Percentiles rank a stretch among this genome's conserved stretches.
These are phyloP conservation scores for Penicillium ucsense DNA, from an alignment of 495 filamentous ascomycete genomes.

Conservation along the genomic window DNA sequence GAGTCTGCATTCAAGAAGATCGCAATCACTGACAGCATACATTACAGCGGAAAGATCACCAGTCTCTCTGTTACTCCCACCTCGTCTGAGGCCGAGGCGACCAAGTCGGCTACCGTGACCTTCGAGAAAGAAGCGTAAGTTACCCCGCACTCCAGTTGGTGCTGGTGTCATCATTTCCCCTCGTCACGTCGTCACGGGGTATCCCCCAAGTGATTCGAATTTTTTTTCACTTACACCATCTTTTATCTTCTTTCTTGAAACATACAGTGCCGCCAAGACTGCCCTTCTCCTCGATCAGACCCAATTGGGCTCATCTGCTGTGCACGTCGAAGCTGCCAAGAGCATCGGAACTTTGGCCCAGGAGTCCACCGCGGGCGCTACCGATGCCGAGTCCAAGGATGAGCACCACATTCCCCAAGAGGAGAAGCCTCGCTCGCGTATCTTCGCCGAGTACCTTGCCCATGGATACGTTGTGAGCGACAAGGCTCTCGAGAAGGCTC, in stretches of 20 bases:
- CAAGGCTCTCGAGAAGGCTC: conserved; percentile 70
- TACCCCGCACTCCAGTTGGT: conserved; percentile 19
- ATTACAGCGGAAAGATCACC: conserved; percentile 79
- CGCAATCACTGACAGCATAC: conserved; percentile 14
- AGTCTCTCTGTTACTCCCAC: conserved; percentile 64
- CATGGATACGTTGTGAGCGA: conserved; percentile 88
- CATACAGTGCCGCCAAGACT: conserved; percentile 69
- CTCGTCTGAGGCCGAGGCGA: conserved; percentile 44
- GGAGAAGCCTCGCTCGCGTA: conserved; percentile 87
- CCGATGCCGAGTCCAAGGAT: conserved; percentile 43
- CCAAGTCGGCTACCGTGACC: conserved; percentile 77
- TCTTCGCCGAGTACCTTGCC: conserved; percentile 90
- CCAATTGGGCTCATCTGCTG: conserved; percentile 70
- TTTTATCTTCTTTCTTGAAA: background rate
- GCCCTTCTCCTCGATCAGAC: conserved; percentile 95
- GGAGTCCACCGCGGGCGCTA: conserved; percentile 32
- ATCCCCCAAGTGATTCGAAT: no score
- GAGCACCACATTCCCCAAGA: conserved; percentile 72
- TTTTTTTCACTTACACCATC: no score
- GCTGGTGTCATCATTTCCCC: conserved; percentile 1
- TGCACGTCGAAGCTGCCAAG: conserved; percentile 62
- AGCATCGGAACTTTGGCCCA: conserved; percentile 57
- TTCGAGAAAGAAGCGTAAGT: conserved; percentile 86
- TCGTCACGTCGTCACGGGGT: background rate
- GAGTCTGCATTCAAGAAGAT: background rate